Conservation (phyloP, 768 basidiomycete species). For the Albatrellus ellisii region DNA sequence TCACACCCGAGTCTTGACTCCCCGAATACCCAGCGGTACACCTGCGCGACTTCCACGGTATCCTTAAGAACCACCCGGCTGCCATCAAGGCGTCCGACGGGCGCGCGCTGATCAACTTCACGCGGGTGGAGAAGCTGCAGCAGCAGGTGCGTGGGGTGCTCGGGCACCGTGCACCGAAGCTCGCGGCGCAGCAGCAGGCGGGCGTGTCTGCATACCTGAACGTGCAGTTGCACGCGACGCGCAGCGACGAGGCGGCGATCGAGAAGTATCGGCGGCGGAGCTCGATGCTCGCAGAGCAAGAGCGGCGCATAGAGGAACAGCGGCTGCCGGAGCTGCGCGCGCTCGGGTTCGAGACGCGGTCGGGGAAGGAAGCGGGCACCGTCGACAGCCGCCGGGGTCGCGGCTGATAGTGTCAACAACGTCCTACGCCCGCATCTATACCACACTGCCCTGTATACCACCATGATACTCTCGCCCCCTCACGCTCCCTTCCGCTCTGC, state of each 20-base stretch:
- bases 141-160: conserved; percentile 23
- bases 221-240: conserved; percentile 23
- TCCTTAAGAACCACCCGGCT: neutral
- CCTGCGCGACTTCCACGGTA: conserved; percentile 4
- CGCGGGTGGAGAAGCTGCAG: conserved; percentile 26
- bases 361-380: too few relatives aligned
- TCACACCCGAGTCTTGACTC: neutral
- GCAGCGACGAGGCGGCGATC: conserved; percentile 14
- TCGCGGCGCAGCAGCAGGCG: conserved; percentile 20
- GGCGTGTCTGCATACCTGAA: conserved; percentile 31
- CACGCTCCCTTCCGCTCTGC: too few relatives aligned
- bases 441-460: too few relatives aligned
- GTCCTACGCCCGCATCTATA: too few relatives aligned
- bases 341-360: conserved; percentile 9
- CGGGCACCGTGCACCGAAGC: conserved; percentile 21
- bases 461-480: too few relatives aligned
- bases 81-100: conserved; percentile 16
- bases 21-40: conserved; percentile 23
- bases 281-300: conserved; percentile 9
- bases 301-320: conserved; percentile 5
- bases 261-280: conserved; percentile 26
- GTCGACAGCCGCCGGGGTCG: too few relatives aligned
- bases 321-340: conserved; percentile 8
- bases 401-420: too few relatives aligned
- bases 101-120: conserved; percentile 29